phyloP scores from a whole-genome alignment of 2,329 filamentous ascomycete species.

The Monosporascus sp. region DNA sequence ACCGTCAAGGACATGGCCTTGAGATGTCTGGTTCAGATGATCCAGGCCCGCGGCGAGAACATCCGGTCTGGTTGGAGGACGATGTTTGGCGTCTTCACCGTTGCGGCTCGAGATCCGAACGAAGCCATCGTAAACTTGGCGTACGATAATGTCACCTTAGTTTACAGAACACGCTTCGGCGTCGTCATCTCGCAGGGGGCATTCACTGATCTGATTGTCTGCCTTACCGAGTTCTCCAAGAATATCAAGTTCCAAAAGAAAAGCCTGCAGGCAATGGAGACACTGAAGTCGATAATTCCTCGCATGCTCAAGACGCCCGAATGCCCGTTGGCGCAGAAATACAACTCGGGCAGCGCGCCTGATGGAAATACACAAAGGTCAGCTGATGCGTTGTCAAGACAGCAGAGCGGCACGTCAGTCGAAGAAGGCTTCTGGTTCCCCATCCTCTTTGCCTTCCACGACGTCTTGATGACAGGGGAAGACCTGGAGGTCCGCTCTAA shows the following conservation, averaged over 20 bases:
- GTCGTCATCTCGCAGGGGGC: constrained; percentile 95
- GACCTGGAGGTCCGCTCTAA: constrained; percentile 90
- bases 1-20: constrained; percentile 97
- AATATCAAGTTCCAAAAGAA: constrained; percentile 99
- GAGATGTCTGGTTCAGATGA: constrained; percentile 97
- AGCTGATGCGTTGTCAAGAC: constrained; percentile 40
- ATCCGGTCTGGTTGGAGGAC: constrained; percentile 98
- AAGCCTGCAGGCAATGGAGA: constrained; percentile 90
- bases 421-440: constrained; percentile 99
- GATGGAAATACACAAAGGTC: constrained; percentile 33
- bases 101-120: constrained; percentile 86
- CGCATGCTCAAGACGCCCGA: constrained; percentile 95
- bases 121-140: constrained; percentile 95
- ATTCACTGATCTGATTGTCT: constrained; percentile 94
- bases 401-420: constrained; percentile 73
- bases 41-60: constrained; percentile 91
- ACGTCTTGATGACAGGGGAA: constrained; percentile 98
- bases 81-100: constrained; percentile 98
- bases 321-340: constrained; percentile 75
- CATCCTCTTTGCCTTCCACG: constrained; percentile 95
- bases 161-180: constrained; percentile 93
- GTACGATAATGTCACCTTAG: constrained; percentile 92
- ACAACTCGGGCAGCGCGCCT: constrained; percentile 27
- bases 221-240: constrained; percentile 96
- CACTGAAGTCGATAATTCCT: constrained; percentile 85